Conservation (phyloP, 768 basidiomycete genomes). For the Boletus pseudo-olivaceus region DNA sequence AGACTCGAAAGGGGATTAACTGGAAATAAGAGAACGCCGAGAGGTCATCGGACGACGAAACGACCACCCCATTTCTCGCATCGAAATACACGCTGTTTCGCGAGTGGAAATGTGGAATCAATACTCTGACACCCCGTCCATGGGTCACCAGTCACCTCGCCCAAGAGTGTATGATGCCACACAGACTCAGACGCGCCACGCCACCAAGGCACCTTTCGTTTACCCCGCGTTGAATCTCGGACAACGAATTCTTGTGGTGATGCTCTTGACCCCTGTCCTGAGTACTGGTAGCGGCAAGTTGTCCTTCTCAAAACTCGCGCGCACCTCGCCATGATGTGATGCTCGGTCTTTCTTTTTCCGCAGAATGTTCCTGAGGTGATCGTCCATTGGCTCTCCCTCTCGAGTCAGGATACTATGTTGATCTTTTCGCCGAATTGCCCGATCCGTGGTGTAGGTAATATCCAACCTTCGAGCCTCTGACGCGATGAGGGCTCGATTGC, state of each 20-base stretch:
- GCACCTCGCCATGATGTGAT: background rate
- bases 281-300: background rate
- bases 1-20: constrained; percentile 6
- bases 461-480: background rate
- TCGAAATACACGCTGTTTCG: background rate
- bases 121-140: background rate
- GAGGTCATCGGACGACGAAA: background rate
- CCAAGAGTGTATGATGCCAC: background rate
- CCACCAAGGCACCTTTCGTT: background rate
- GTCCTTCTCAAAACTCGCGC: background rate
- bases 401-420: background rate
- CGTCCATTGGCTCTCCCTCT: background rate
- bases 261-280: background rate
- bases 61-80: background rate
- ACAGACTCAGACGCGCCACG: background rate
- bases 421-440: background rate
- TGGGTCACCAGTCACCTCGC: background rate
- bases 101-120: background rate
- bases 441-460: background rate
- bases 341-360: background rate
- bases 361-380: constrained; percentile 6
- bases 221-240: constrained; percentile 2
- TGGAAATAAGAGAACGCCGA: constrained; percentile 8
- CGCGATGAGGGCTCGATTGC: background rate
- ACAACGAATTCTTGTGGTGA: background rate